Percentiles rank a stretch among this genome's conserved stretches.
Evolutionary conservation across 139 green algal species (phyloP).

Genomic region (Mychonastes homosphaera): DNA sequence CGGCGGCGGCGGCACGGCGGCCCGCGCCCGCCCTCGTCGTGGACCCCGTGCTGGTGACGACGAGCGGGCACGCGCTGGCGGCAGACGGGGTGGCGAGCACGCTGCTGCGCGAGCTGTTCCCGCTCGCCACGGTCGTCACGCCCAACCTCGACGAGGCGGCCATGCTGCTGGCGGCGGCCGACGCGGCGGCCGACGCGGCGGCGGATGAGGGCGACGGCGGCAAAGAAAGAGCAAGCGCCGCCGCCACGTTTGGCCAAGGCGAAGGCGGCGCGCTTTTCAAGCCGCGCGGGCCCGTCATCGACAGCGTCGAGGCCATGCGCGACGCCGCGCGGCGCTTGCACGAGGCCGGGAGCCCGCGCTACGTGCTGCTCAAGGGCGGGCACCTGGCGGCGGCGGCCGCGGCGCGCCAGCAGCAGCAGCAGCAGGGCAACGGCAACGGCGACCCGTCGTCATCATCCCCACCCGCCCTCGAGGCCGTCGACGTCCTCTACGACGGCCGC

Average conservation of each 20-base stretch:
- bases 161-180: conserved; percentile 58
- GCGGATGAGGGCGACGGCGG: too few relatives aligned
- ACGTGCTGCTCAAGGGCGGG: not conserved
- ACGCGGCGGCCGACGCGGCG: too few relatives aligned
- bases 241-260: too few relatives aligned
- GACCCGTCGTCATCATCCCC: not conserved
- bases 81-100: conserved; percentile 38
- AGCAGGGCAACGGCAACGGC: too few relatives aligned
- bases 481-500: conserved; percentile 79
- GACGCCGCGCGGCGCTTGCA: conserved; percentile 49
- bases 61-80: conserved; percentile 66
- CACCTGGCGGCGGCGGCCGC: conserved; percentile 31
- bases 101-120: conserved; percentile 54
- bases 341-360: not conserved
- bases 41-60: conserved; percentile 89
- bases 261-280: too few relatives aligned
- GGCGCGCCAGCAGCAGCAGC: conserved; percentile 35
- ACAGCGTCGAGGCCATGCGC: conserved; percentile 22
- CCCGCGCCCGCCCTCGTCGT: conserved; percentile 58
- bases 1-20: not conserved
- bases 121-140: conserved; percentile 70
- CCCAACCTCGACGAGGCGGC: conserved; percentile 88
- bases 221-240: too few relatives aligned
- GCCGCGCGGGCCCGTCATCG: too few relatives aligned
- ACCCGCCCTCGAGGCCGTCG: conserved; percentile 23